Evolutionary conservation across 495 filamentous ascomycete species (phyloP), one percentile per base, ranked within the genome.

Genomic region (Penicillium desertorum): DNA sequence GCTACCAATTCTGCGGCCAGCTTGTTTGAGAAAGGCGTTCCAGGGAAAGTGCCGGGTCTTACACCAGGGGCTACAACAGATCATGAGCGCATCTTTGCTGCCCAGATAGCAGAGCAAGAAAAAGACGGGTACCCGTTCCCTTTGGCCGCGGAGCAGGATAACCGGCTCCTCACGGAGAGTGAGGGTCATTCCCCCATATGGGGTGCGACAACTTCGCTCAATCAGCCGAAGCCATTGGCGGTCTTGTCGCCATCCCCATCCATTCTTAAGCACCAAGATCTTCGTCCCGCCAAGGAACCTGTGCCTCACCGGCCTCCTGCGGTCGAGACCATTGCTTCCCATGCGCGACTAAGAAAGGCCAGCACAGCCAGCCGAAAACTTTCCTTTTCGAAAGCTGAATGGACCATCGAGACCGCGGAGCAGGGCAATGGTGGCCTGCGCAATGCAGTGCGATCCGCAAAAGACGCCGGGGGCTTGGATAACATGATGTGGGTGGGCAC

Each of bases 361-460:
- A 62, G 60, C 5, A 56, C 48, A 2, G 22, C 60, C 5, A 62
- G 45, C 49, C 88, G 90, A 49, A 81, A 83, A 17, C 79, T 82
- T 12, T 74, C 74, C 10, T 88, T 89, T 60, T 86, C 84, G 16
- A 70, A 79, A 43, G 85, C 85, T 10, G 79, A 85, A 53, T 97
- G 91, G 91, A 87, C 80, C n/a, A 81, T 97, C 20, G 88, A 89
- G 61, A 84, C 84, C 25, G 88, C 91, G 0, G 86, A 94, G 51
- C 90, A 93, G 70, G 92, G 92, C 43, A 97, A 97, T 71, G 92
- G 91, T 16, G 92, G 91, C 22, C 80, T 97, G 50, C 85, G 86
- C 56, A 97, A 96, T 66, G 91, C 92, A 0, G 84, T 94, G 16
- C 83, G 87, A 57, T 90, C 92, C 11, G 88, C 88, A 1, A 77